These are phyloP conservation scores for Triglochin maritima DNA, from an alignment of 106 monocot species.

Conservation along the genomic window DNA sequence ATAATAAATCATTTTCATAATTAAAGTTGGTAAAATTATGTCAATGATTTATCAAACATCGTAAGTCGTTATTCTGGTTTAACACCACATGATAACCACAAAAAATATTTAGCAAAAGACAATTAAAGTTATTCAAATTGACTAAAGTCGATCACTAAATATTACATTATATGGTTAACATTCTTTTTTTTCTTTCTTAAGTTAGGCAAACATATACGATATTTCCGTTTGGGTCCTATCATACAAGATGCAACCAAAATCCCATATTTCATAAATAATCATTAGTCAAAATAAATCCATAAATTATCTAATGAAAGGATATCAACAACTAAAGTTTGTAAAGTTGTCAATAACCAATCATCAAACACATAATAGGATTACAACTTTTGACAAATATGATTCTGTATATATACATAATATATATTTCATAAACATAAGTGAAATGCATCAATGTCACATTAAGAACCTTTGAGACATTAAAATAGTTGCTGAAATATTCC, in stretches of 20 bases:
- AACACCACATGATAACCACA: neutral
- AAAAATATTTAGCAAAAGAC: conserved; percentile 2
- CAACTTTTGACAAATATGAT: too few species aligned
- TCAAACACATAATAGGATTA: too few species aligned
- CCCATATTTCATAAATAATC: too few species aligned
- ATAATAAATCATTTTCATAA: conserved; percentile 1
- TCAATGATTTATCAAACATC: neutral
- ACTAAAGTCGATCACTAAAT: neutral
- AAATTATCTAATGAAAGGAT: too few species aligned
- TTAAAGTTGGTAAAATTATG: conserved; percentile 5
- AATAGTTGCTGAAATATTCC: neutral
- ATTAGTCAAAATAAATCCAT: too few species aligned
- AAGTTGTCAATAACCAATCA: too few species aligned
- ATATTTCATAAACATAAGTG: too few species aligned
- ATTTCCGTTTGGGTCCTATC: neutral
- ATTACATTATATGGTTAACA: neutral
- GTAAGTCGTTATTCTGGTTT: neutral
- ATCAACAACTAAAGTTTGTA: too few species aligned
- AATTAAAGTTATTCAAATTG: conserved; percentile 1
- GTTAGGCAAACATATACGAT: neutral
- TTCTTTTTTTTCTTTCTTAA: neutral
- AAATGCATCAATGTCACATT: too few species aligned
- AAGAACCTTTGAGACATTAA: neutral
- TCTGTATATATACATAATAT: too few species aligned
- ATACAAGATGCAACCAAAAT: neutral